Evolutionary conservation across 192 early-diverging fungal genomes (phyloP).

Genomic region (Coemansia sp.): DNA sequence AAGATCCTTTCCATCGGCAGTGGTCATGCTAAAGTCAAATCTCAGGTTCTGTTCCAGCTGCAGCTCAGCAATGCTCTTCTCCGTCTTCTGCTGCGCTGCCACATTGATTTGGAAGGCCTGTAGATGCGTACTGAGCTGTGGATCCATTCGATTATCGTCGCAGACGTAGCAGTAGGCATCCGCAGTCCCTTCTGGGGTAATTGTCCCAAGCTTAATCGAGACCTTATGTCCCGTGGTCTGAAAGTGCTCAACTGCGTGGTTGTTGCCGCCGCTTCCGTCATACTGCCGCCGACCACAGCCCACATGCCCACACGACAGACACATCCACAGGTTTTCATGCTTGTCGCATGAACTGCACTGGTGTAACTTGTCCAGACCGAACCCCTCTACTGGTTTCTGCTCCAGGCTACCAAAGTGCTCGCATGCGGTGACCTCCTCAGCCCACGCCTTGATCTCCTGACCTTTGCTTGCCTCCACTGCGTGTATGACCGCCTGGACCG

Average conservation of each 20-base stretch:
- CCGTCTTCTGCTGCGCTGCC: constrained; percentile 78
- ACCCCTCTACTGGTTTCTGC: constrained; percentile 57
- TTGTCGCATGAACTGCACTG: constrained; percentile 70
- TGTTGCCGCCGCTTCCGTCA: constrained; percentile 90
- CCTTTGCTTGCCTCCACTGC: constrained; percentile 80
- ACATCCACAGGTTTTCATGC: constrained; percentile 94
- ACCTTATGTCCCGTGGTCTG: constrained; percentile 79
- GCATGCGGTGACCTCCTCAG: constrained; percentile 79
- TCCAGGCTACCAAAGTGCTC: constrained; percentile 70
- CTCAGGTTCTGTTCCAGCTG: constrained; percentile 95
- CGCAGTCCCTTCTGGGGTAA: constrained; percentile 95
- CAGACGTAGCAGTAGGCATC: constrained; percentile 67
- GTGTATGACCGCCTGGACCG: constrained; percentile 60
- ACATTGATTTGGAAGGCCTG: constrained; percentile 89
- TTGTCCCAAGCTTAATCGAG: constrained; percentile 90
- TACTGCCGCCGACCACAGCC: constrained; percentile 94
- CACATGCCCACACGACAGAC: constrained; percentile 87
- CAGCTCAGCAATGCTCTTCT: constrained; percentile 89
- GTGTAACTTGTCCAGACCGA: constrained; percentile 31
- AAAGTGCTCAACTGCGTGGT: constrained; percentile 86
- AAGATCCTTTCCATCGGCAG: constrained; percentile 87
- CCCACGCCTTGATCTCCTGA: constrained; percentile 92
- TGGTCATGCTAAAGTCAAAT: constrained; percentile 98
- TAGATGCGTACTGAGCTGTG: constrained; percentile 74
- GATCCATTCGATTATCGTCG: constrained; percentile 79